Base-by-base conservation (phyloP, 768 basidiomycete genomes). In the Boletus eberwhitei region DNA sequence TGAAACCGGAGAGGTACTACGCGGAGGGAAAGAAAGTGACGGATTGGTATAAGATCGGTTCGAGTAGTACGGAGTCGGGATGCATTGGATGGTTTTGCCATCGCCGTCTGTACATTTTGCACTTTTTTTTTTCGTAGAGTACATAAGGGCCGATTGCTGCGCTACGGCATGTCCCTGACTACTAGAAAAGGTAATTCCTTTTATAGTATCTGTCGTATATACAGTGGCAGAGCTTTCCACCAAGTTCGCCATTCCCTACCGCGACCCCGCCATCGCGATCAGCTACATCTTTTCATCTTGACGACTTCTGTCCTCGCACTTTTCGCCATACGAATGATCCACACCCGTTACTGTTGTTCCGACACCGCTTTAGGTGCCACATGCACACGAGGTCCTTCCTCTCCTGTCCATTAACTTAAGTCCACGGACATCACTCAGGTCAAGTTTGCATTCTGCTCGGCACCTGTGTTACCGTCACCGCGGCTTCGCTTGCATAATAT, bases 361-460 rank as follows among this genome's bases (percentile, higher is more conserved):
- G 69, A 62, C 62, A 66, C 62, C 46, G 64, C 53, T 54, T 67
- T 63, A 14, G 56, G 69, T 70, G 64, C 59, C 58, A 71, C 71
- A 71, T 71, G 65, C 55, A 66, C 70, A 64, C 67, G 65, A 66
- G 68, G 68, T 58, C 57, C 60, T 70, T 72, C 71, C 69, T 62
- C 60, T 68, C 66, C 62, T 62, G 64, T 68, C 60, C 52, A 70
- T 70, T 70, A 70, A 71, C 71, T 71, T 71, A 71, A 71, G 61
- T 71, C 70, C 70, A 73, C 70, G 70, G 70, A 73, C 70, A 71
- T 71, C 64, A 60, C 62, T 55, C 64, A 61, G 61, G 54, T 66
- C 53, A 52, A 58, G 63, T 59, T 43, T 67, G 55, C 59, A 63
- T 54, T 54, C 47, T 71, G 65, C 61, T 71, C 69, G 71, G 71